Conservation (phyloP, 2,329 filamentous ascomycete genomes). For the Sclerotinia glacialis region DNA sequence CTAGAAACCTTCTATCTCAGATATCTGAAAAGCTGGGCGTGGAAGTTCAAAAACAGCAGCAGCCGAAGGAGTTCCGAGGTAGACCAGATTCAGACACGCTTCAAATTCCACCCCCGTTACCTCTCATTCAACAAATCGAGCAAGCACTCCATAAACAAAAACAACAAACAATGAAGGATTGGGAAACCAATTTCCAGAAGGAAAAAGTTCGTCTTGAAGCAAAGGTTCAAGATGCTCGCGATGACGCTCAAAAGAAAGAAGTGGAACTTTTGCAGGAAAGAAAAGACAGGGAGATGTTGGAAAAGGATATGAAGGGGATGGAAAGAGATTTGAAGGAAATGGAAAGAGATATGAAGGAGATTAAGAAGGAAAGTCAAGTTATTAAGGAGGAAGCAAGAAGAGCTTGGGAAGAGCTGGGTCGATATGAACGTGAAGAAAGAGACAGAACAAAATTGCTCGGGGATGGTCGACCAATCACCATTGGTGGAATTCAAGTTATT, state of each 20-base stretch:
- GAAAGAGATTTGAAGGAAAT: constrained; percentile 20
- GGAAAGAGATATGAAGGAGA: constrained; percentile 19
- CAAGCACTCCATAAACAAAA: constrained; percentile 22
- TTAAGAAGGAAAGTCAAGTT: constrained; percentile 20
- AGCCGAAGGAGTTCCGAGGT: constrained; percentile 3
- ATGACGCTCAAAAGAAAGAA: constrained; percentile 22
- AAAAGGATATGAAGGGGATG: constrained; percentile 20
- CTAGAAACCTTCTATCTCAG: constrained; percentile 32
- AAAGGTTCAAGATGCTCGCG: constrained; percentile 18
- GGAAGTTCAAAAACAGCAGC: constrained; percentile 11
- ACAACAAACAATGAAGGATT: constrained; percentile 19
- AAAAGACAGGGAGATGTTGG: neutral
- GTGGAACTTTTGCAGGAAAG: constrained; percentile 19
- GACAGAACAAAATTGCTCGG: constrained; percentile 80
- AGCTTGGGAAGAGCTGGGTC: constrained; percentile 94
- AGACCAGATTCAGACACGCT: constrained; percentile 20
- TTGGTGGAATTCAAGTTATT: constrained; percentile 92
- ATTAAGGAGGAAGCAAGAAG: constrained; percentile 74
- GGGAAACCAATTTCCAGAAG: constrained; percentile 18
- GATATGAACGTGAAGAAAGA: constrained; percentile 88
- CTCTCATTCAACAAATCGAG: constrained; percentile 21
- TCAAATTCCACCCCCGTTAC: constrained; percentile 19
- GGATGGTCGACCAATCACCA: constrained; percentile 80
- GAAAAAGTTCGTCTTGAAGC: constrained; percentile 21
- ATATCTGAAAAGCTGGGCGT: constrained; percentile 12